Conservation (phyloP, 129 eudicot genomes). For the Lonicera japonica region DNA sequence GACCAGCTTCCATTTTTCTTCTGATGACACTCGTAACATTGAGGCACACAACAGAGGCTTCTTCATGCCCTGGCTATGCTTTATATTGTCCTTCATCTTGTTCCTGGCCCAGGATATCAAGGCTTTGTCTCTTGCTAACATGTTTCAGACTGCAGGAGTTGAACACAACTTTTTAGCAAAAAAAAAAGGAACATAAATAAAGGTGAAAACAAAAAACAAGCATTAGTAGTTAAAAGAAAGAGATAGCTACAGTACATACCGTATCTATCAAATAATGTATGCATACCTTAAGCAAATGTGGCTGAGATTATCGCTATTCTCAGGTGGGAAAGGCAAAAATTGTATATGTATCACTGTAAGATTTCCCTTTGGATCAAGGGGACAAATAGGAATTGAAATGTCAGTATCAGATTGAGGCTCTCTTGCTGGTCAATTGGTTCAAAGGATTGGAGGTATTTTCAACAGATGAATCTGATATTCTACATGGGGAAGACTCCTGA, state of each 20-base stretch:
- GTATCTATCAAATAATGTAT: background rate
- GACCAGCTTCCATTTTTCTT: background rate
- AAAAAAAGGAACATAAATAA: background rate
- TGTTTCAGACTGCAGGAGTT: background rate
- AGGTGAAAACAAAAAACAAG: background rate
- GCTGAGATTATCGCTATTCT: background rate
- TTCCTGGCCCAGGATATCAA: background rate
- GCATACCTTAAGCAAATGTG: conserved; percentile 1
- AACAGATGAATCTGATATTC: conserved; percentile 24
- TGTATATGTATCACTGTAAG: background rate
- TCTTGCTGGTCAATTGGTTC: conserved; percentile 26
- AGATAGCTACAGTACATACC: background rate
- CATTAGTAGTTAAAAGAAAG: background rate
- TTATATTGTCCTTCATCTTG: background rate
- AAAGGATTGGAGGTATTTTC: conserved; percentile 14
- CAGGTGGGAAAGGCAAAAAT: background rate
- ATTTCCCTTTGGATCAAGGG: background rate
- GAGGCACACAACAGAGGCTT: background rate
- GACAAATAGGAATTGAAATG: background rate
- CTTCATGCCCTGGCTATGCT: background rate
- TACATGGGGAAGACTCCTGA: conserved; percentile 25
- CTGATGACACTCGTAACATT: background rate
- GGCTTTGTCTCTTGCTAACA: background rate
- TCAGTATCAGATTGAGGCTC: conserved; percentile 4
- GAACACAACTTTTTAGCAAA: background rate